Conservation (phyloP, 1,139 yeast genomes). For the Geotrichum australiense region DNA sequence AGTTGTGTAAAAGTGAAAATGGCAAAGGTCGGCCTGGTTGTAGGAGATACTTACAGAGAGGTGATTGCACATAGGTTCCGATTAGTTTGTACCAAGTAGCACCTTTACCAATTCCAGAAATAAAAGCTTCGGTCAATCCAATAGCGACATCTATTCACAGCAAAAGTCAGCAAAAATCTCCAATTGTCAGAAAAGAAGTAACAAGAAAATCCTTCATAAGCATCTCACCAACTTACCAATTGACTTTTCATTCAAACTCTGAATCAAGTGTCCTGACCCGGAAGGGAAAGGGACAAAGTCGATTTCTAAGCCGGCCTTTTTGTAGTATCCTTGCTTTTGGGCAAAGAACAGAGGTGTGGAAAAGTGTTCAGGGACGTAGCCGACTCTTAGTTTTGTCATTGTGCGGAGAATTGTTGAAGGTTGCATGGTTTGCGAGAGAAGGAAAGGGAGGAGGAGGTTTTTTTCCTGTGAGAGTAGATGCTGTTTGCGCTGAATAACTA, state of each 20-base stretch:
- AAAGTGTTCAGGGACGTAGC: conserved; percentile 87
- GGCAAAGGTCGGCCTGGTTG: no score
- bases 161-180: not conserved
- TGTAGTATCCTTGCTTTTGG: conserved; percentile 49
- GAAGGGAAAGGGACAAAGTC: conserved; percentile 72
- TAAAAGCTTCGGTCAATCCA: conserved; percentile 87
- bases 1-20: not conserved
- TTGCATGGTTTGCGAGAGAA: no score
- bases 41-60: conserved; percentile 47
- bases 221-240: conserved; percentile 39
- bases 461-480: no score
- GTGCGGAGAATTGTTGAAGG: conserved; percentile 8
- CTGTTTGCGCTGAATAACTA: no score
- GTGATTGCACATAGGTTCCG: conserved; percentile 80
- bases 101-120: conserved; percentile 74
- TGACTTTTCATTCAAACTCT: conserved; percentile 54
- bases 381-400: conserved; percentile 44
- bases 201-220: not conserved
- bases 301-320: conserved; percentile 41
- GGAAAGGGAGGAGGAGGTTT: no score
- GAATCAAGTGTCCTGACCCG: conserved; percentile 83
- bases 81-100: conserved; percentile 55
- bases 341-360: conserved; percentile 82
- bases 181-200: not conserved
- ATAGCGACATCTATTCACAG: conserved; percentile 50